Conservation (phyloP, 495 filamentous ascomycete species). For the Clohesyomyces aquaticus region DNA sequence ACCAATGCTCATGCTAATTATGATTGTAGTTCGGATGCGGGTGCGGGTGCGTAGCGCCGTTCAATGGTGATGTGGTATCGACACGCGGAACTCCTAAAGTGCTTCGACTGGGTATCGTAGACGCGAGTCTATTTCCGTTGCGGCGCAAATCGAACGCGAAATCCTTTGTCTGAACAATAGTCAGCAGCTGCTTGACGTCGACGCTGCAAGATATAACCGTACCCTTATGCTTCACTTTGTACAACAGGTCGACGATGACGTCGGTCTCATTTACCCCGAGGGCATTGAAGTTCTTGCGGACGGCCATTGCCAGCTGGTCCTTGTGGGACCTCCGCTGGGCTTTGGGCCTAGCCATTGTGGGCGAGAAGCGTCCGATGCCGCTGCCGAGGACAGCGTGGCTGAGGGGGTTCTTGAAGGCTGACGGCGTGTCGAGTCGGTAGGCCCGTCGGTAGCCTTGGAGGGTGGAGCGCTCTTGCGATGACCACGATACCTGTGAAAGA, state of each 20-base stretch:
- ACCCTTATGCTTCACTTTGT: conserved; percentile 73
- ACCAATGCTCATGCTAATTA: conserved; percentile 39
- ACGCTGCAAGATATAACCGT: conserved; percentile 12
- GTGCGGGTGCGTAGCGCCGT: conserved; percentile 6
- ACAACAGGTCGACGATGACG: conserved; percentile 82
- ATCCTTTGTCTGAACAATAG: conserved; percentile 35
- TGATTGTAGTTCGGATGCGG: conserved; percentile 13
- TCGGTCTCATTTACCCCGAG: conserved; percentile 84
- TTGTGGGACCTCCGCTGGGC: conserved; percentile 69
- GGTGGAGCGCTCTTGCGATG: conserved; percentile 68
- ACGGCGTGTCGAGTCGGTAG: conserved; percentile 69
- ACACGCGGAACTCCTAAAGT: conserved; percentile 30
- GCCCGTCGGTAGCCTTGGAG: conserved; percentile 81
- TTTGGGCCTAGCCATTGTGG: conserved; percentile 69
- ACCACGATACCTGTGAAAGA: conserved; percentile 72
- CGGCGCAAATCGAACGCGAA: conserved; percentile 39
- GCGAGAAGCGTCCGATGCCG: conserved; percentile 71
- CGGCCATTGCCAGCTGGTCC: conserved; percentile 77
- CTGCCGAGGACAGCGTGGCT: conserved; percentile 72
- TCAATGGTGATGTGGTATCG: conserved; percentile 16
- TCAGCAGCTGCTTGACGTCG: conserved; percentile 1
- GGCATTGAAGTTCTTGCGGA: conserved; percentile 89
- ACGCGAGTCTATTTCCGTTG: conserved; percentile 40
- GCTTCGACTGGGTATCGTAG: conserved; percentile 13
- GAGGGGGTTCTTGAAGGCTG: conserved; percentile 71